Percentiles rank a stretch among this genome's conserved stretches.
phyloP scores from a whole-genome alignment of 1,284 basidiomycete genomes.

The Puccinia polysora region DNA sequence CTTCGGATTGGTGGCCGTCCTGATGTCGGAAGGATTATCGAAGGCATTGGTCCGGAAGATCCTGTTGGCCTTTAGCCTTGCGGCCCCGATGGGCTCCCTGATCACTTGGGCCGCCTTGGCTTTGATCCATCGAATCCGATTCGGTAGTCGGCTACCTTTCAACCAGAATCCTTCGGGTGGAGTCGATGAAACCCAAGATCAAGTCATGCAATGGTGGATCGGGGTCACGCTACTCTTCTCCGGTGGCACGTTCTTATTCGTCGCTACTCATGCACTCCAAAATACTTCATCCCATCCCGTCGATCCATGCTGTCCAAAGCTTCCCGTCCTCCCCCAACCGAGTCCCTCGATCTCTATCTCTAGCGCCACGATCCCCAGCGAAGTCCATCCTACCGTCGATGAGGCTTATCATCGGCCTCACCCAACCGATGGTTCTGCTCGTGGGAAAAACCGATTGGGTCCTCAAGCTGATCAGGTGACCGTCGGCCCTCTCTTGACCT shows the following conservation, averaged over 20 bases:
- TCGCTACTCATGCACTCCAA: conserved; percentile 63
- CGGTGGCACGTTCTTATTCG: conserved; percentile 89
- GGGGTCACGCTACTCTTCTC: conserved; percentile 73
- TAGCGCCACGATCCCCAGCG: neutral
- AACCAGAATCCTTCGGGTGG: neutral
- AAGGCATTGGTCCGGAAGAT: conserved; percentile 67
- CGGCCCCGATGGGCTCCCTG: conserved; percentile 72
- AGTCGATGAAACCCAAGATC: neutral
- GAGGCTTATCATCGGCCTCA: neutral
- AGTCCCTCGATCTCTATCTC: neutral
- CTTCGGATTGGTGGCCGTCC: conserved; percentile 47
- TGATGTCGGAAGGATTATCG: conserved; percentile 55
- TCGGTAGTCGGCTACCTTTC: neutral
- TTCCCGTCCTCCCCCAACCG: neutral
- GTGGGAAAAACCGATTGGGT: no score
- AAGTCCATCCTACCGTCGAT: neutral
- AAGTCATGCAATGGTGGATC: conserved; percentile 58
- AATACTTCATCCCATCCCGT: conserved; percentile 42
- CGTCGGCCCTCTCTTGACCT: neutral
- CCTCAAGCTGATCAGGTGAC: neutral
- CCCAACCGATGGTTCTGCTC: neutral
- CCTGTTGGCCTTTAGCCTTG: conserved; percentile 69
- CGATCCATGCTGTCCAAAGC: conserved; percentile 2
- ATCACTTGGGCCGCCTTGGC: conserved; percentile 63
- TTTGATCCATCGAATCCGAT: conserved; percentile 52